Conservation (phyloP, 371 early-diverging fungal genomes). For the Haplosporangium sp. region DNA sequence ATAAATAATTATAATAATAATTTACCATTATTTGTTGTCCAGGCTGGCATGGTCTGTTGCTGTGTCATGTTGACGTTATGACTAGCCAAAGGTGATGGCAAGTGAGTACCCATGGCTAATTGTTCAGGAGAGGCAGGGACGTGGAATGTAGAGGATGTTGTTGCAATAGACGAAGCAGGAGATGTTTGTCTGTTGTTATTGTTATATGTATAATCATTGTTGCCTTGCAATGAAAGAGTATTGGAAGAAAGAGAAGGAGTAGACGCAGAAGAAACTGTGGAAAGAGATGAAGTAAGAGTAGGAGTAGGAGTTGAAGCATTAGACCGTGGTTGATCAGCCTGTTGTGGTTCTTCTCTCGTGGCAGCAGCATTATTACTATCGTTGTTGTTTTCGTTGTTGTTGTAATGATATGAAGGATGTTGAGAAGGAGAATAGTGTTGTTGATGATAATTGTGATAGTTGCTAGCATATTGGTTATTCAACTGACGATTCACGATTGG, state of each 20-base stretch:
- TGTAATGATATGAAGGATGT: conserved; percentile 11
- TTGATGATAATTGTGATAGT: conserved; percentile 34
- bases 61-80: conserved; percentile 20
- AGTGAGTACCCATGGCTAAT: conserved; percentile 14
- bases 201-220: conserved; percentile 20
- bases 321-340: conserved; percentile 23
- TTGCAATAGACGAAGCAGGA: conserved; percentile 17
- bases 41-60: conserved; percentile 28
- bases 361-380: conserved; percentile 1
- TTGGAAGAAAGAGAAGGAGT: conserved; percentile 43
- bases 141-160: conserved; percentile 31
- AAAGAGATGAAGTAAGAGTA: conserved; percentile 30
- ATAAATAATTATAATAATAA: neutral
- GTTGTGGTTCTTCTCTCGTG: neutral
- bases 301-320: conserved; percentile 45
- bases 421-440: conserved; percentile 13
- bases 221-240: conserved; percentile 16
- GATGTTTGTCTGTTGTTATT: conserved; percentile 11
- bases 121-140: conserved; percentile 49
- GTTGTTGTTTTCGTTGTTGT: conserved; percentile 15
- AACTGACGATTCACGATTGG: conserved; percentile 44
- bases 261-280: conserved; percentile 37
- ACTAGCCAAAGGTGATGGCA: conserved; percentile 14
- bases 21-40: conserved; percentile 40
- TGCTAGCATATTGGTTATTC: conserved; percentile 41